Conservation (phyloP, 768 basidiomycete species). For the Rhodotorula kratochvilovae region DNA sequence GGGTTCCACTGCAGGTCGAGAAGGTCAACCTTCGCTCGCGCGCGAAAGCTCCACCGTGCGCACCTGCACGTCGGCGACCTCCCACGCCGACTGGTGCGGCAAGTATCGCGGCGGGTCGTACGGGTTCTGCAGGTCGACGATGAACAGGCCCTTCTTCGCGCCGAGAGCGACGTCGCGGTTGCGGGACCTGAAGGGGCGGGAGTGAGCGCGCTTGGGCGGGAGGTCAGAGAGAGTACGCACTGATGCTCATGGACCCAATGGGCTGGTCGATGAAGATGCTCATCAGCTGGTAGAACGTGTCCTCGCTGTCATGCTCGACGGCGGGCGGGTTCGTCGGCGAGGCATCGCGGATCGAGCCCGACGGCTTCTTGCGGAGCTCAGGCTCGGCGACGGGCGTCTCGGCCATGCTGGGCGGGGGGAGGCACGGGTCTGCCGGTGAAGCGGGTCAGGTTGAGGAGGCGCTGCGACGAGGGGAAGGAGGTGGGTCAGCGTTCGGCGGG, state of each 20-base stretch:
- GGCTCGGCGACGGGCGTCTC: no score
- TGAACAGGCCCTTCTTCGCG: constrained; percentile 84
- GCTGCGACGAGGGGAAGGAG: no score
- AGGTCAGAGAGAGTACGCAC: neutral
- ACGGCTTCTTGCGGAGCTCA: neutral
- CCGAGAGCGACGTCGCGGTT: constrained; percentile 82
- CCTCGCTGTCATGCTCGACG: constrained; percentile 8
- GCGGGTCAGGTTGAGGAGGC: no score
- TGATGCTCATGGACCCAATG: constrained; percentile 44
- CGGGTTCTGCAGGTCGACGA: constrained; percentile 86
- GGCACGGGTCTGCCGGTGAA: no score
- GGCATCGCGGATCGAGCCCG: neutral
- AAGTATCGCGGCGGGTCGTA: constrained; percentile 84
- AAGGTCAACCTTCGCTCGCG: constrained; percentile 60
- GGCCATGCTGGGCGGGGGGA: no score
- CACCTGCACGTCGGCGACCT: constrained; percentile 55
- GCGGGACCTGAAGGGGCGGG: constrained; percentile 52
- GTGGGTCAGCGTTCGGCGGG: no score
- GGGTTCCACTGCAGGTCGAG: constrained; percentile 63
- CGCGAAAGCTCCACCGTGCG: neutral
- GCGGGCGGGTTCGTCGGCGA: neutral
- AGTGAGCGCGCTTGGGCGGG: neutral
- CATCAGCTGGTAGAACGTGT: constrained; percentile 38
- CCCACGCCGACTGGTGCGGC: constrained; percentile 94
- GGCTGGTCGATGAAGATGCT: constrained; percentile 45